Evolutionary conservation across 1,139 yeast species (phyloP), one percentile per base, ranked within the genome.

Genomic region (Candida neerlandica): DNA sequence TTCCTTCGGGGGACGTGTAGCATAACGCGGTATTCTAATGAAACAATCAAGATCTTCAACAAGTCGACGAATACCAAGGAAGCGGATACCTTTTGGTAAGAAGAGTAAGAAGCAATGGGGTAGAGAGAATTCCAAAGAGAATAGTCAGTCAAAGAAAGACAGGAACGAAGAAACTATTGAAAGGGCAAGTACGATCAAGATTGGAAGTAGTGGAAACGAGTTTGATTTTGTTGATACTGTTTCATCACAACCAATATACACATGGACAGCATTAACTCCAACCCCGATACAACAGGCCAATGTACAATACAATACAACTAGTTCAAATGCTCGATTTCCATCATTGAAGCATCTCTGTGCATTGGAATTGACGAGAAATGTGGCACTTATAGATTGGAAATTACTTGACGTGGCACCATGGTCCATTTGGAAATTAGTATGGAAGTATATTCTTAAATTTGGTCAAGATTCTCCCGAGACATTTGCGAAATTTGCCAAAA

Each of bases 391-490:
- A 5, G 65, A 60, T 23, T 43, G 57, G 1, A 45, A 52, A 0
- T 57, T 63, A 50, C 54, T 75, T 19, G 61, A 60, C 10, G 48
- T 55, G 19, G 64, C 69, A 1, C 62, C 76, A 11, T 64, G 67
- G 67, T 48, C 61, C 2, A 62, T 71, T 49, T 65, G 76, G 66
- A 56, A 48, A 29, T 41, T 54, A 26, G 71, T 75, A 2, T 75
- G 80, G 80, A 57, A 58, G 4, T 45, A 53, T 21, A 61, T 74
- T 3, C 50, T 72, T 23, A 46, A 46, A 6, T 41, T 58, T 14
- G 60, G 66, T 34, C 62, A 61, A 30, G 80, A 75, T 52, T 65
- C 71, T 30, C 62, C 73, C 6, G 56, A 58, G 2, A 56, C 64
- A 2, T 73, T 69, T 50, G 51, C 57, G 1, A 51, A 64, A 16